These are phyloP conservation scores for Paradendryphiella salina DNA, from an alignment of 2,329 filamentous ascomycete genomes.

Conservation along the genomic window DNA sequence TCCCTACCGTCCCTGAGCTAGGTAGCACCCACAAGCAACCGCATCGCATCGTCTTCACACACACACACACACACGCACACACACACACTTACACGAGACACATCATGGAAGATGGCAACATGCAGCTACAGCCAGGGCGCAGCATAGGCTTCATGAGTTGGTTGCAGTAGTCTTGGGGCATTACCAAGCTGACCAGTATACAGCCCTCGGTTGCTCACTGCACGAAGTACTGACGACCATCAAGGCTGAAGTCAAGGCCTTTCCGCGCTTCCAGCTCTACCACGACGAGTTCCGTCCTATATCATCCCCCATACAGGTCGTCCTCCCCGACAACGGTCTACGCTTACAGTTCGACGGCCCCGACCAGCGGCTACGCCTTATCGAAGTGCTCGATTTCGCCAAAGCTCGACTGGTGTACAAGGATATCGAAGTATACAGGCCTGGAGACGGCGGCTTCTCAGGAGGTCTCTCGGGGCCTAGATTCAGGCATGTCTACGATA, in stretches of 20 bases:
- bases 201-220: slow-evolving; percentile 86
- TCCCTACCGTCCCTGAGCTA: slow-evolving; percentile 12
- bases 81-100: not conserved
- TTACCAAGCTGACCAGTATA: slow-evolving; percentile 21
- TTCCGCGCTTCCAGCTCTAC: slow-evolving; percentile 79
- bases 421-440: slow-evolving; percentile 75
- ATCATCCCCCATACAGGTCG: slow-evolving; percentile 71
- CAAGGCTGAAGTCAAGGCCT: slow-evolving; percentile 82
- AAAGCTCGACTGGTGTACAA: slow-evolving; percentile 84
- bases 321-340: slow-evolving; percentile 81
- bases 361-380: slow-evolving; percentile 85
- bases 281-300: slow-evolving; percentile 79
- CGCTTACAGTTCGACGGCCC: slow-evolving; percentile 90
- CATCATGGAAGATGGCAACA: slow-evolving; percentile 38
- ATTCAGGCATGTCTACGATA: slow-evolving; percentile 89
- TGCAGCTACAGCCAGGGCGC: slow-evolving; percentile 38
- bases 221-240: slow-evolving; percentile 86
- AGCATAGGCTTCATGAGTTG: slow-evolving; percentile 49
- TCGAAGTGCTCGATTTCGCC: slow-evolving; percentile 89
- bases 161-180: slow-evolving; percentile 1
- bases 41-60: not conserved
- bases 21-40: slow-evolving; percentile 12
- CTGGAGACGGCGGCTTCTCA: slow-evolving; percentile 42
- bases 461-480: slow-evolving; percentile 63
- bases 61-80: not conserved